A percentile compares a stretch with the other conserved stretches of the same genome.
Conservation (phyloP, 306 rosid genomes). For the Mimosa pudica region DNA sequence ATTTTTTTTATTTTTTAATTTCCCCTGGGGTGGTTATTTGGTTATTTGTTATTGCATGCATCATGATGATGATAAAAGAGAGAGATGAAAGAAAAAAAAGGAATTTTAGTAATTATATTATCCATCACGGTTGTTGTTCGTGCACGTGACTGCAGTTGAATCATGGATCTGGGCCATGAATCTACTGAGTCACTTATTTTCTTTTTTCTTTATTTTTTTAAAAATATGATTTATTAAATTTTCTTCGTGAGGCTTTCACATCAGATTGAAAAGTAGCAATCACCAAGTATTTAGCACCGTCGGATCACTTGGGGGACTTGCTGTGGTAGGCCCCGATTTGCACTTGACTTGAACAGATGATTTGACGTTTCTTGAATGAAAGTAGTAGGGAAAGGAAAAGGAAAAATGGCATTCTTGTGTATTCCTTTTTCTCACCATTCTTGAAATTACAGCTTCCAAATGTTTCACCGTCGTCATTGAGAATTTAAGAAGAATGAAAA, state of each 20-base stretch:
- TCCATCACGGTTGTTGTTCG: constrained; percentile 48
- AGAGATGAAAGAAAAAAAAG: not conserved
- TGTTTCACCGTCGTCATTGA: not conserved
- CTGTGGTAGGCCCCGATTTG: constrained; percentile 43
- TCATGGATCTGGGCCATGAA: constrained; percentile 73
- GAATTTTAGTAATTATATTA: constrained; percentile 28
- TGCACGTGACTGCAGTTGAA: constrained; percentile 86
- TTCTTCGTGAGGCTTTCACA: constrained; percentile 11
- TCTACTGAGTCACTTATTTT: constrained; percentile 36
- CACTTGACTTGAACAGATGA: constrained; percentile 40
- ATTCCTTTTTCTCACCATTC: constrained; percentile 23
- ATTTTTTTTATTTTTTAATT: not conserved
- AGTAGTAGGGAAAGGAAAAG: not conserved
- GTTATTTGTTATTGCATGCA: constrained; percentile 3
- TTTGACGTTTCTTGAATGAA: constrained; percentile 47
- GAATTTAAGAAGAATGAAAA: not conserved
- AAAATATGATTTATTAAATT: constrained; percentile 7
- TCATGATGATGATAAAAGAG: not conserved
- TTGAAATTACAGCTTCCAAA: constrained; percentile 13
- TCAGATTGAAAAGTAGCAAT: constrained; percentile 40
- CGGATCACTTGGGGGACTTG: constrained; percentile 39
- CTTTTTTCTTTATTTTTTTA: not conserved
- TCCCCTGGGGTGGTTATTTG: not conserved
- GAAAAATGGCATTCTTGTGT: constrained; percentile 14
- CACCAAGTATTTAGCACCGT: constrained; percentile 50